A percentile compares a stretch with the other conserved stretches of the same genome.
Evolutionary conservation across 495 filamentous ascomycete species (phyloP).

Genomic region (Tetracladium setigerum): DNA sequence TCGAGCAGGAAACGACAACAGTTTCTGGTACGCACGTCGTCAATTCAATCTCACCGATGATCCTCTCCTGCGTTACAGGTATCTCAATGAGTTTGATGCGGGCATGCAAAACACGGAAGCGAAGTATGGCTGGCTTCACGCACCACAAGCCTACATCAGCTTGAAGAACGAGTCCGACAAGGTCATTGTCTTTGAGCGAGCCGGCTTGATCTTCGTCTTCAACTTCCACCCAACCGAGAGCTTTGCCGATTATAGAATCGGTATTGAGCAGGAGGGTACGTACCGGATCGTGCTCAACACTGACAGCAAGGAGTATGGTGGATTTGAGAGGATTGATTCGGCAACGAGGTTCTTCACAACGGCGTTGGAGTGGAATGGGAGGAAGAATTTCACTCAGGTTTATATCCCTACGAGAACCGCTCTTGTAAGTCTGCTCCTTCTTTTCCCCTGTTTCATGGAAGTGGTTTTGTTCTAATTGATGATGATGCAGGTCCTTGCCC

Average conservation of each 20-base stretch:
- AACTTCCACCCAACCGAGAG: constrained; percentile 88
- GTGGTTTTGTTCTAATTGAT: constrained; percentile 1
- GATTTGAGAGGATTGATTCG: constrained; percentile 67
- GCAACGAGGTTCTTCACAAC: constrained; percentile 85
- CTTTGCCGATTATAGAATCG: constrained; percentile 89
- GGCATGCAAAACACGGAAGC: constrained; percentile 80
- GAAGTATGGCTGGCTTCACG: constrained; percentile 89
- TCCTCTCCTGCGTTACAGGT: constrained; percentile 74
- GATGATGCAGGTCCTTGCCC: constrained; percentile 38
- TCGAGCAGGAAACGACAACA: constrained; percentile 87
- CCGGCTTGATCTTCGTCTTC: constrained; percentile 85
- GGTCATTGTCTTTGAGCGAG: constrained; percentile 92
- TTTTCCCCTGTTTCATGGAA: too few relatives aligned
- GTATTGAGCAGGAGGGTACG: constrained; percentile 74
- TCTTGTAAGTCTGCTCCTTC: constrained; percentile 53
- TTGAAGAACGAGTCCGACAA: constrained; percentile 94
- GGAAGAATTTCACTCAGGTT: constrained; percentile 84
- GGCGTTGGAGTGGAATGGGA: constrained; percentile 76
- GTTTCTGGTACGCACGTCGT: constrained; percentile 92
- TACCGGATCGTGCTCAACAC: constrained; percentile 84
- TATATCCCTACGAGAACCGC: constrained; percentile 85
- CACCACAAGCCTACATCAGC: constrained; percentile 80
- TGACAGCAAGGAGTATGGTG: constrained; percentile 72
- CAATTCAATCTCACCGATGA: constrained; percentile 94
- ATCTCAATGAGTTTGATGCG: constrained; percentile 90